Evolutionary conservation across 306 rosid genomes (phyloP), one percentile per base, ranked within the genome.

Genomic region (Luffa aegyptiaca): DNA sequence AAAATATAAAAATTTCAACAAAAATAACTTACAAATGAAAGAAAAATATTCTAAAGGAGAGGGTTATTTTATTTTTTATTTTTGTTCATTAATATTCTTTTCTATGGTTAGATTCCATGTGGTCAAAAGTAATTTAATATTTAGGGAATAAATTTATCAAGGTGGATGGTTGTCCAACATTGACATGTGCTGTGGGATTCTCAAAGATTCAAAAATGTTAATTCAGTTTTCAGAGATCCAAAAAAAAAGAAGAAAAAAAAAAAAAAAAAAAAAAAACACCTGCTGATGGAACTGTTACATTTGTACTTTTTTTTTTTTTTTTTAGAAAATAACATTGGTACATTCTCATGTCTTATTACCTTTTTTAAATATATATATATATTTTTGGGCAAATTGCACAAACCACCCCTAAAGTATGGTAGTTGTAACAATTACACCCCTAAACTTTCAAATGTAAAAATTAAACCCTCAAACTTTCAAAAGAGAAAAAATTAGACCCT

Each of bases 141-240:
- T 1, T 4, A n/a, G 52, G 31, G 53, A 68, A 68, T 69, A 69
- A 42, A 44, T 69, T 69, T n/a, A 69, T 12, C 10, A 10, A 44
- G 75, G 53, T 48, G 77, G 59, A 46, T 46, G 3, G 42, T 0
- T 48, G 77, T 49, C 77, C 58, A 46, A 72, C 77, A 72, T 72
- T 46, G 59, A 72, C 77, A 72, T 14, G 77, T 72, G 77, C 37
- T 46, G 13, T 49, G 41, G 42, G 77, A 72, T 72, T 72, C 57
- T 72, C 42, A 71, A 46, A 46, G 20, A 46, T 71, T 45, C 41
- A 71, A 26, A 26, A 16, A 18, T 39, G 2, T 18, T 64, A 35
- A 37, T 18, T 18, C 49, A 37, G 10, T 16, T 8, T 8, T 39
- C 5, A 39, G 17, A 17, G 49, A 41, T 68, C 72, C 21, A 9